A percentile compares a stretch with the other conserved stretches of the same genome.
These are phyloP conservation scores for Meripilus lineatus DNA, from an alignment of 1,284 basidiomycete genomes.

Conservation along the genomic window DNA sequence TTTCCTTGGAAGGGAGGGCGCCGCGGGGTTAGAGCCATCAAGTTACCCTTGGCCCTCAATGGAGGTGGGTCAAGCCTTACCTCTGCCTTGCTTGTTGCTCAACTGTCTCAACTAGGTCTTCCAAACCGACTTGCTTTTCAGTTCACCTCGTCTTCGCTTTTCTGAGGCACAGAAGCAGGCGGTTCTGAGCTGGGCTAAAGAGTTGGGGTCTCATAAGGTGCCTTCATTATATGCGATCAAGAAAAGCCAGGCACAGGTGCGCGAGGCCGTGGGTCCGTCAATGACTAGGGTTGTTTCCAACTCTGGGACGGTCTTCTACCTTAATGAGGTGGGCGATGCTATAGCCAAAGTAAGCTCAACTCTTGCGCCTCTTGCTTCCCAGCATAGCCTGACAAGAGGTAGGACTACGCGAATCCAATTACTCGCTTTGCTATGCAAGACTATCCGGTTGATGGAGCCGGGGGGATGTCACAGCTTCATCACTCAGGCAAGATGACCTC, in stretches of 20 bases:
- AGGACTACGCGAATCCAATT: slow-evolving; percentile 27
- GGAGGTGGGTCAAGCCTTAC: slow-evolving; percentile 5
- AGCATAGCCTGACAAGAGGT: neutral
- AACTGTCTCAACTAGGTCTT: neutral
- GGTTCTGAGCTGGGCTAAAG: slow-evolving; percentile 23
- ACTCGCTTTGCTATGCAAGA: slow-evolving; percentile 19
- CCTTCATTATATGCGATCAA: slow-evolving; percentile 17
- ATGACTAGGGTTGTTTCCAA: slow-evolving; percentile 7
- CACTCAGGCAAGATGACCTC: slow-evolving; percentile 23
- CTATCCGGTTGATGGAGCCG: slow-evolving; percentile 22
- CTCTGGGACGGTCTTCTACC: slow-evolving; percentile 23
- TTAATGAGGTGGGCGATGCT: slow-evolving; percentile 22
- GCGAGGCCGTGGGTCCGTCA: neutral
- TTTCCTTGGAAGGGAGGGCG: too few species aligned
- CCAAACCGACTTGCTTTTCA: slow-evolving; percentile 23
- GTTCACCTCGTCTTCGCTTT: slow-evolving; percentile 21
- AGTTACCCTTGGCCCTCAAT: slow-evolving; percentile 16
- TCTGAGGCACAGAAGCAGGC: slow-evolving; percentile 24
- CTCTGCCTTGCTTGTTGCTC: neutral
- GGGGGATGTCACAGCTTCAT: slow-evolving; percentile 19
- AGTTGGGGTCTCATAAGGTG: slow-evolving; percentile 20
- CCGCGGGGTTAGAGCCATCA: too few species aligned
- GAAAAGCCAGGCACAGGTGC: slow-evolving; percentile 4
- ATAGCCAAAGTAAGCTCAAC: slow-evolving; percentile 18
- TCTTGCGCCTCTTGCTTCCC: neutral